Percentiles rank a stretch among this genome's conserved stretches.
These are phyloP conservation scores for Opeltia flavorubescens DNA, from an alignment of 495 filamentous ascomycete genomes.

Conservation along the genomic window DNA sequence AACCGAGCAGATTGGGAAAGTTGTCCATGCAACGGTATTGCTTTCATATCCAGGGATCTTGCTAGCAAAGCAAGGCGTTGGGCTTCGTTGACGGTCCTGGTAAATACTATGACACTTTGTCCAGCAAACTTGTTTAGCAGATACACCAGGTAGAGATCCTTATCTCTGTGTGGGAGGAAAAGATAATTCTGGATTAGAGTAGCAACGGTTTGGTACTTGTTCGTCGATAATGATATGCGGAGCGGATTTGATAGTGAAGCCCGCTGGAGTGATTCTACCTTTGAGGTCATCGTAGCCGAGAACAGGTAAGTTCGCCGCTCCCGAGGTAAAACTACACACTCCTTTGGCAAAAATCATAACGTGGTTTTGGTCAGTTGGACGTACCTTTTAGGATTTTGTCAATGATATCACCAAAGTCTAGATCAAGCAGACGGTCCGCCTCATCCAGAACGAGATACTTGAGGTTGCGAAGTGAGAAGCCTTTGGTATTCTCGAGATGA, in stretches of 20 bases:
- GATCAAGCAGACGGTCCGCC: constrained; percentile 80
- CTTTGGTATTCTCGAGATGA: constrained; percentile 93
- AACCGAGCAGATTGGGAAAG: constrained; percentile 73
- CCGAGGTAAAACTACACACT: constrained; percentile 48
- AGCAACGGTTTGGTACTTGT: constrained; percentile 77
- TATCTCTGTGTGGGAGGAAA: constrained; percentile 78
- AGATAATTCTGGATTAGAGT: constrained; percentile 71
- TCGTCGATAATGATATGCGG: constrained; percentile 56
- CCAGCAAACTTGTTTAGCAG: constrained; percentile 63
- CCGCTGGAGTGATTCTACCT: constrained; percentile 82
- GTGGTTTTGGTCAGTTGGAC: not conserved
- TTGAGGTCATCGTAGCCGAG: constrained; percentile 82
- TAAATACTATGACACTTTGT: constrained; percentile 79
- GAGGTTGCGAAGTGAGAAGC: constrained; percentile 64
- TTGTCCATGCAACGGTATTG: constrained; percentile 84
- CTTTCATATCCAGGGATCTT: constrained; percentile 63
- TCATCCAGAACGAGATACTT: constrained; percentile 93
- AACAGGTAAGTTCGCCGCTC: constrained; percentile 78
- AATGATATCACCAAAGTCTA: constrained; percentile 85
- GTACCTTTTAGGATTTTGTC: constrained; percentile 70
- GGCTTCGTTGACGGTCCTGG: constrained; percentile 82
- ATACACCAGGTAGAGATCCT: constrained; percentile 80
- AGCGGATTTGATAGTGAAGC: constrained; percentile 71
- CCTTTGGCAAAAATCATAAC: not conserved
- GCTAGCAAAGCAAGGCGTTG: constrained; percentile 73